Evolutionary conservation across 169 alveolate genomes (phyloP), one percentile per base, ranked within the genome.

Genomic region (Plasmodium gaboni): DNA sequence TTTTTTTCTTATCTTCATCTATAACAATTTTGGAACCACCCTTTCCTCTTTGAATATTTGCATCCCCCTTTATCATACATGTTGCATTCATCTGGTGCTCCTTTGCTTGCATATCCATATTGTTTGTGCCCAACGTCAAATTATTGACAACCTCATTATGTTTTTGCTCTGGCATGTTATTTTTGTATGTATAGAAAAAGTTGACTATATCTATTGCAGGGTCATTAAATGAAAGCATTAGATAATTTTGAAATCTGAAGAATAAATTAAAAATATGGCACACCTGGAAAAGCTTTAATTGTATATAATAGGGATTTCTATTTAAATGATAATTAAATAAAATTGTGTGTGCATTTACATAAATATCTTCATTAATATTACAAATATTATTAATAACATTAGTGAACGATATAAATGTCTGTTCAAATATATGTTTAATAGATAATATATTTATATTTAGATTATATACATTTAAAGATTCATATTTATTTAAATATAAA

Each of bases 181-280:
- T 32, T 10, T 80, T 69, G 26, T 46, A 53, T 6, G 60, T 9
- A 65, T 68, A 83, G 17, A 83, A 83, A 24, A 38, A 59, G 22
- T 83, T 83, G 1, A 57, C 73, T 44, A 83, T 67, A 26, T 69
- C 85, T 48, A 83, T 17, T 12, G 38, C 42, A 26, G 91, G 91
- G 42, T 83, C 91, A n/a, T 63, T 63, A 38, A 83, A 83, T 5
- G 91, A 83, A 2, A 83, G 73, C 8, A 38, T 13, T 12, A 83
- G n/a, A 42, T 83, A 70, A 57, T 83, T 83, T 44, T 83, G 91
- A 63, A 32, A 83, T 2, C 91, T 65, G 38, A 83, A 83, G 19
- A 83, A 69, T 46, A 83, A 55, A 24, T 83, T 83, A 44, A 83
- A 46, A 38, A 83, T 55, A 69, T 83, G 91, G 53, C 91, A 83